A percentile compares a stretch with the other conserved stretches of the same genome.
phyloP scores from a whole-genome alignment of 2,329 filamentous ascomycete species.

The Apiospora arundinis region DNA sequence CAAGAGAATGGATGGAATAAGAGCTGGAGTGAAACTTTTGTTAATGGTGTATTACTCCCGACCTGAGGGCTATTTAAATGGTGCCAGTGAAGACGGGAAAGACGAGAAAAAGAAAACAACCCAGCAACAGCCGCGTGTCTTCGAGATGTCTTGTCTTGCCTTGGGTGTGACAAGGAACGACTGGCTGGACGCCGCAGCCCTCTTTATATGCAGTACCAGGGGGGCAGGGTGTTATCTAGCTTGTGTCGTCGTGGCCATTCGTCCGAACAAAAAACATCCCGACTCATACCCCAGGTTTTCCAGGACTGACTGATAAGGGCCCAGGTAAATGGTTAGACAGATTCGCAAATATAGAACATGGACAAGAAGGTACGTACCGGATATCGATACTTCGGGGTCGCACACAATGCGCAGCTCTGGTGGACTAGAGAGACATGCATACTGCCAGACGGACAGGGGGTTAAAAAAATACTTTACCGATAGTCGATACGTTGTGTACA shows the following conservation, averaged over 20 bases:
- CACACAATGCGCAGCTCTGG: conserved; percentile 3
- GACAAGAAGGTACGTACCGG: neutral
- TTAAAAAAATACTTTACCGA: neutral
- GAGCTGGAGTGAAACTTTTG: too few relatives aligned
- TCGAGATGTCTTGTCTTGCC: neutral
- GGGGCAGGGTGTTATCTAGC: neutral
- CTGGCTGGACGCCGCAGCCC: neutral
- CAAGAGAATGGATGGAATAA: neutral
- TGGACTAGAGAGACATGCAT: neutral
- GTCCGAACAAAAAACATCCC: neutral
- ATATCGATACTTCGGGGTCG: neutral
- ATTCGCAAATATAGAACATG: too few relatives aligned
- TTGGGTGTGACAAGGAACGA: neutral
- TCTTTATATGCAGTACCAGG: conserved; percentile 12
- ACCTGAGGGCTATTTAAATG: neutral
- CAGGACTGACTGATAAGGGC: neutral
- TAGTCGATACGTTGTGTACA: conserved; percentile 3
- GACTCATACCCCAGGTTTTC: neutral
- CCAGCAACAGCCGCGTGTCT: neutral
- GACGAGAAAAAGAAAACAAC: neutral
- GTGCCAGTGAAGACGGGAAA: neutral
- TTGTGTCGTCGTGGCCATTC: conserved; percentile 3
- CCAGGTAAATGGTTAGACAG: neutral
- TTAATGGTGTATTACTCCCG: neutral
- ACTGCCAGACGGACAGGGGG: neutral